These are phyloP conservation scores for Lyophyllum shimeji DNA, from an alignment of 768 basidiomycete genomes.

Conservation along the genomic window DNA sequence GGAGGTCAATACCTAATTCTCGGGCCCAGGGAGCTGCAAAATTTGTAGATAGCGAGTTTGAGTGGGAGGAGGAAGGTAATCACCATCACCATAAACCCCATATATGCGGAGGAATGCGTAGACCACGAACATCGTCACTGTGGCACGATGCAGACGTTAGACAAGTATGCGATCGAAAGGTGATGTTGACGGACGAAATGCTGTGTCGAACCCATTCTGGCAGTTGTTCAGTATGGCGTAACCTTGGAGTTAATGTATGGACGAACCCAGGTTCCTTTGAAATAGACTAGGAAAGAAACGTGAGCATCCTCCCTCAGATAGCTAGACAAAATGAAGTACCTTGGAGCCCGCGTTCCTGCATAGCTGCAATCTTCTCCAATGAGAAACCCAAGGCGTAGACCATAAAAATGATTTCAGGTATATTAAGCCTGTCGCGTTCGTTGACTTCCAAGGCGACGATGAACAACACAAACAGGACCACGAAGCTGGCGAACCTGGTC, in stretches of 20 bases:
- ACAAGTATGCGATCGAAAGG: neutral
- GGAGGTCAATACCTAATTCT: slow-evolving; percentile 72
- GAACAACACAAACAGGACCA: slow-evolving; percentile 78
- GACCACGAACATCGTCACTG: slow-evolving; percentile 76
- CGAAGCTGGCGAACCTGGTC: slow-evolving; percentile 51
- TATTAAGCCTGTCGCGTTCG: slow-evolving; percentile 59
- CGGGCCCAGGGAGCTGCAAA: slow-evolving; percentile 64
- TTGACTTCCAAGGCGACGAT: slow-evolving; percentile 78
- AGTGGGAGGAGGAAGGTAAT: slow-evolving; percentile 16
- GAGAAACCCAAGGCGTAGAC: slow-evolving; percentile 79
- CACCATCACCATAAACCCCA: slow-evolving; percentile 71
- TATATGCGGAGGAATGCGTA: slow-evolving; percentile 80
- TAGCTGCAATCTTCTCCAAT: slow-evolving; percentile 89
- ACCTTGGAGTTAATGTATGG: neutral
- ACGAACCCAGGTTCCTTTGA: slow-evolving; percentile 81
- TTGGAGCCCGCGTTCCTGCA: slow-evolving; percentile 94
- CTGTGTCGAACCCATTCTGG: slow-evolving; percentile 91
- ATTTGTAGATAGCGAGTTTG: neutral
- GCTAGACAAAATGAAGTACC: slow-evolving; percentile 40
- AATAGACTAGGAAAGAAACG: slow-evolving; percentile 54
- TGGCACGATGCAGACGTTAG: neutral
- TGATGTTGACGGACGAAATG: slow-evolving; percentile 62
- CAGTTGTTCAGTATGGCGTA: slow-evolving; percentile 5
- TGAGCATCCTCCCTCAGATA: no score
- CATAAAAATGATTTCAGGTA: slow-evolving; percentile 75